Evolutionary conservation across 2,329 filamentous ascomycete genomes (phyloP).

Genomic region (Pseudocercospora fuligena): DNA sequence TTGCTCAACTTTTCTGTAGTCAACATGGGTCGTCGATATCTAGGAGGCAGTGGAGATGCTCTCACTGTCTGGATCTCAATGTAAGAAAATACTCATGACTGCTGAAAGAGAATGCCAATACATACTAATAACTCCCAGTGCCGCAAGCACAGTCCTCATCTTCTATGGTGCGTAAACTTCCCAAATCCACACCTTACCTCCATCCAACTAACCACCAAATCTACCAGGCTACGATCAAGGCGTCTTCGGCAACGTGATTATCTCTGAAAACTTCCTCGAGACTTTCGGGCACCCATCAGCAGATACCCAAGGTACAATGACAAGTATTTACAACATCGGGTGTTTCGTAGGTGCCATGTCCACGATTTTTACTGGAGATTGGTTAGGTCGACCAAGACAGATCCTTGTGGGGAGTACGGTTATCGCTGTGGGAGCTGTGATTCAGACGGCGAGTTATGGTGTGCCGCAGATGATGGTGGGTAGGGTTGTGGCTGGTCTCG

Average conservation of each 20-base stretch:
- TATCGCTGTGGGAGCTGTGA: slow-evolving; percentile 50
- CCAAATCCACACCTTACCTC: too few relatives aligned
- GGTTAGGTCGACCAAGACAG: slow-evolving; percentile 48
- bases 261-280: slow-evolving; percentile 43
- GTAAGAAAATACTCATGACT: slow-evolving; percentile 11
- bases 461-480: slow-evolving; percentile 52
- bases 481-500: slow-evolving; percentile 52
- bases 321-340: slow-evolving; percentile 41
- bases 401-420: slow-evolving; percentile 50
- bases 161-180: slow-evolving; percentile 48
- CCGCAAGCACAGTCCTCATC: slow-evolving; percentile 56
- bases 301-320: slow-evolving; percentile 45
- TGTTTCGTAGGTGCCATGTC: slow-evolving; percentile 55
- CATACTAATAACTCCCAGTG: slow-evolving; percentile 26
- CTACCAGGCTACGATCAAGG: slow-evolving; percentile 44
- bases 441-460: slow-evolving; percentile 48
- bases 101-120: background rate
- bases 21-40: slow-evolving; percentile 53
- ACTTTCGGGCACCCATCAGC: slow-evolving; percentile 44
- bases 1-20: background rate
- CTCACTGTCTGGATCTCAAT: slow-evolving; percentile 60
- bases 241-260: slow-evolving; percentile 43
- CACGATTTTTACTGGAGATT: slow-evolving; percentile 48
- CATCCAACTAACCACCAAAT: background rate
- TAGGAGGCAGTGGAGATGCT: slow-evolving; percentile 56